phyloP scores from a whole-genome alignment of 176 grass and related monocot species.

The Themeda triandra region DNA sequence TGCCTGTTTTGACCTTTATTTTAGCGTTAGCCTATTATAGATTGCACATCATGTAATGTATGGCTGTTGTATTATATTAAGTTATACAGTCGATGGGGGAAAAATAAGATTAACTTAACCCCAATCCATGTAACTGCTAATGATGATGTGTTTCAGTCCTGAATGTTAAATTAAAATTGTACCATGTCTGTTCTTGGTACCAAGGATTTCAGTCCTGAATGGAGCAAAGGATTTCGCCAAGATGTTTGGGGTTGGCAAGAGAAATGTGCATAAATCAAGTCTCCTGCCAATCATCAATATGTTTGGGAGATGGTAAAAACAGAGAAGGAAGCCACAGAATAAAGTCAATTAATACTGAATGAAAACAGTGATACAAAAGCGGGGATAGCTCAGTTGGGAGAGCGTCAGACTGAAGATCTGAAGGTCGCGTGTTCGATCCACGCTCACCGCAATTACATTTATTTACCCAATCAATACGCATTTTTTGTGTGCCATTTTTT shows the following conservation, averaged over 20 bases:
- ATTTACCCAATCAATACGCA: background rate
- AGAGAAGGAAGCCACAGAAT: no score
- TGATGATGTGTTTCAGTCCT: background rate
- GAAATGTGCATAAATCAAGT: background rate
- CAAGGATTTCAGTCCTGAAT: no score
- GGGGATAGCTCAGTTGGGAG: constrained; percentile 99
- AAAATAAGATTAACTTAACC: constrained; percentile 25
- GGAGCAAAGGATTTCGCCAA: background rate
- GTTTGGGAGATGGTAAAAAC: no score
- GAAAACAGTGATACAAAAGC: background rate
- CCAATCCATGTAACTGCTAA: background rate
- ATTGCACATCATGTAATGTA: constrained; percentile 21
- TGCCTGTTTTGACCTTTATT: constrained; percentile 18
- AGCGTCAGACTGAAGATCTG: constrained; percentile 99
- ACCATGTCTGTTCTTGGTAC: background rate
- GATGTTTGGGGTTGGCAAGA: background rate
- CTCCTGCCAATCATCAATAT: background rate
- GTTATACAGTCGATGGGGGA: background rate
- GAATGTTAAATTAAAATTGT: background rate
- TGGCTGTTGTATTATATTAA: constrained; percentile 27
- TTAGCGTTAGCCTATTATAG: constrained; percentile 39
- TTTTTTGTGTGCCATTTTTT: background rate
- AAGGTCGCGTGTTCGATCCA: constrained; percentile 99
- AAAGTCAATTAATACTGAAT: no score
- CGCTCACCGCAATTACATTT: constrained; percentile 48